Evolutionary conservation across 371 early-diverging fungal species (phyloP).

Genomic region (Mortierella sp.): DNA sequence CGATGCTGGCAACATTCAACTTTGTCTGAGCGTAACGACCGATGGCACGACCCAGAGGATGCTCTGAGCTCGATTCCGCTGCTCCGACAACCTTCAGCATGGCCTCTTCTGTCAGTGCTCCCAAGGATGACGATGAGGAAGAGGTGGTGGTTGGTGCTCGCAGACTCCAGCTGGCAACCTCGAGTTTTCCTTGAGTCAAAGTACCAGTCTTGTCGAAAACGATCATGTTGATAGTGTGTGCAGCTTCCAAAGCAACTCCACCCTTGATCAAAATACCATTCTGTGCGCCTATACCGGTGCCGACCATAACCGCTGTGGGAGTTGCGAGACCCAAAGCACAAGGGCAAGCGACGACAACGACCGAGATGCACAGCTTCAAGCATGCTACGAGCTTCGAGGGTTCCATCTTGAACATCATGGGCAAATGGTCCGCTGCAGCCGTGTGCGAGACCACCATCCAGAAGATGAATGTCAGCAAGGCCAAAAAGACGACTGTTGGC

Average conservation of each 20-base stretch:
- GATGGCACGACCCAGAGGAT: constrained; percentile 88
- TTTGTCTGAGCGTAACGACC: constrained; percentile 65
- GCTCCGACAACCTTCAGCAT: constrained; percentile 74
- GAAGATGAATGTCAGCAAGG: constrained; percentile 75
- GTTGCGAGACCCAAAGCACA: constrained; percentile 96
- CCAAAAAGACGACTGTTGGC: constrained; percentile 81
- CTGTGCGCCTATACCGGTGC: constrained; percentile 95
- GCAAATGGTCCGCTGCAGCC: constrained; percentile 59
- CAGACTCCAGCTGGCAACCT: constrained; percentile 68
- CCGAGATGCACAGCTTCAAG: constrained; percentile 91
- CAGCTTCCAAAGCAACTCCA: constrained; percentile 85
- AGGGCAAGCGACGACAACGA: constrained; percentile 97
- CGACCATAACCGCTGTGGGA: constrained; percentile 98
- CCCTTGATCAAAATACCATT: constrained; percentile 91
- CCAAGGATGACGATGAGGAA: constrained; percentile 20
- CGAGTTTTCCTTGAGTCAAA: constrained; percentile 85
- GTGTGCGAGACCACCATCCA: constrained; percentile 77
- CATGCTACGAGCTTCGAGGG: constrained; percentile 83
- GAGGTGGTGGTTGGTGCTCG: constrained; percentile 19
- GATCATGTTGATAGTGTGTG: constrained; percentile 82
- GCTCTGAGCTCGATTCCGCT: constrained; percentile 88
- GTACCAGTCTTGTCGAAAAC: constrained; percentile 99
- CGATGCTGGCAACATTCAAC: constrained; percentile 52
- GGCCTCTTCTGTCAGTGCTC: constrained; percentile 50
- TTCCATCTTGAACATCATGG: constrained; percentile 66